Percentiles rank a stretch among this genome's conserved stretches.
These are phyloP conservation scores for Bjerkandera adusta DNA, from an alignment of 1,284 basidiomycete genomes.

Conservation along the genomic window DNA sequence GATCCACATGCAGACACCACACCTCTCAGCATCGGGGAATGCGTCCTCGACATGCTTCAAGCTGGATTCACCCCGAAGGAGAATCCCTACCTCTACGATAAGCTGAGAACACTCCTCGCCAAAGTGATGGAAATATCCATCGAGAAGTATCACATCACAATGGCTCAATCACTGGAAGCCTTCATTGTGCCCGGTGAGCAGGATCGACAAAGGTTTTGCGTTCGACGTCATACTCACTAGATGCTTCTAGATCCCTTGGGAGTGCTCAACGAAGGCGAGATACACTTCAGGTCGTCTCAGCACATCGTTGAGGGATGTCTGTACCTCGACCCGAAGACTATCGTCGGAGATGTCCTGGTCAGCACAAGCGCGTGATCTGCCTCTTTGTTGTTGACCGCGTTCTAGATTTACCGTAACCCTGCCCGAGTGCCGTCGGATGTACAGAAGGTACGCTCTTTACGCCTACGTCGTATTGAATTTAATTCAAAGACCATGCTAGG, in stretches of 20 bases:
- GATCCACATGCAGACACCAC: background rate
- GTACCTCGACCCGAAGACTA: constrained; percentile 19
- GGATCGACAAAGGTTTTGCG: background rate
- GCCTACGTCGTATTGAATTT: no score
- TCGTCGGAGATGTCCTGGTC: constrained; percentile 28
- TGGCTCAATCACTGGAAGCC: constrained; percentile 50
- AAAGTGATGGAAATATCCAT: constrained; percentile 44
- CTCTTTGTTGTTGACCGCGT: background rate
- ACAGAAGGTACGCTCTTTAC: constrained; percentile 14
- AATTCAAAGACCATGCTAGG: constrained; percentile 9
- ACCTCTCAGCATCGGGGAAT: constrained; percentile 9
- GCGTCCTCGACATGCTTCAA: constrained; percentile 52
- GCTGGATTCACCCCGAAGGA: constrained; percentile 58
- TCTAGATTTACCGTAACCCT: constrained; percentile 19
- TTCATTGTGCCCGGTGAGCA: constrained; percentile 63
- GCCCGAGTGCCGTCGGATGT: constrained; percentile 17
- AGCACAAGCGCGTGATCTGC: constrained; percentile 1
- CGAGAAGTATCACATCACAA: constrained; percentile 54
- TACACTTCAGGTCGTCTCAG: constrained; percentile 28
- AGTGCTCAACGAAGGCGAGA: constrained; percentile 25
- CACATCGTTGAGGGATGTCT: constrained; percentile 22
- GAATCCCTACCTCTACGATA: constrained; percentile 38
- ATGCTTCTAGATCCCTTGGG: constrained; percentile 25
- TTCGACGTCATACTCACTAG: background rate
- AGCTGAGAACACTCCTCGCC: constrained; percentile 45